A percentile compares a stretch with the other conserved stretches of the same genome.
Conservation (phyloP, 108 stramenopile species). For the Skeletonema marinoi region DNA sequence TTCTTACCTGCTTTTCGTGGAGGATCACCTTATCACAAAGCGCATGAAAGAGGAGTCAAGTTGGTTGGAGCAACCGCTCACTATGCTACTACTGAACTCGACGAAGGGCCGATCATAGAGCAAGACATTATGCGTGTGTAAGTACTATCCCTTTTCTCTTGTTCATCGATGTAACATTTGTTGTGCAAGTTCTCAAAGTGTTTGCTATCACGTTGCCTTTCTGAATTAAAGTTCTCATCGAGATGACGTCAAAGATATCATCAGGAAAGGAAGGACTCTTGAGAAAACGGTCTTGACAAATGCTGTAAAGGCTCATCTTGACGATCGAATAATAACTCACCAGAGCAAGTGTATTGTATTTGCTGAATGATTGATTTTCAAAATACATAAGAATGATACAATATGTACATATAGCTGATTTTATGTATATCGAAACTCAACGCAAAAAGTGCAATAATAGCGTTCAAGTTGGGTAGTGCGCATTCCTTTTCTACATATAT, state of each 20-base stretch:
- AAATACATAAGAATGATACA: no score
- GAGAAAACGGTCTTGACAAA: conserved; percentile 72
- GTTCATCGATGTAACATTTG: neutral
- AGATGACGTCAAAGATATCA: conserved; percentile 73
- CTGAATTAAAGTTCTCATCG: conserved; percentile 61
- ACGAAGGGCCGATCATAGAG: conserved; percentile 87
- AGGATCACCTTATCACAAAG: conserved; percentile 70
- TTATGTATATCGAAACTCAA: no score
- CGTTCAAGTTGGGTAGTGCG: no score
- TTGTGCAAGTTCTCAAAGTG: conserved; percentile 10
- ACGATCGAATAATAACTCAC: conserved; percentile 79
- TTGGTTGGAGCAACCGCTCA: conserved; percentile 88
- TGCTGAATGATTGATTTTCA: conserved; percentile 34
- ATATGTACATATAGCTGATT: no score
- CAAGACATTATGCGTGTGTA: conserved; percentile 61
- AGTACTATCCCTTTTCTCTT: neutral
- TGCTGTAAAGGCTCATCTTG: conserved; percentile 85
- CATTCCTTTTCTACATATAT: no score
- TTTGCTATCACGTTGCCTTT: neutral
- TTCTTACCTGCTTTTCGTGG: conserved; percentile 88
- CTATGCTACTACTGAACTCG: conserved; percentile 76
- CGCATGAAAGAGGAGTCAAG: conserved; percentile 87
- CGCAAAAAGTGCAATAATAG: neutral
- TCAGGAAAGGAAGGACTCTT: conserved; percentile 78
- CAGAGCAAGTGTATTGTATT: conserved; percentile 87